A percentile compares a stretch with the other conserved stretches of the same genome.
Conservation (phyloP, 73 alveolate species). For the Paramecium sexaurelia region DNA sequence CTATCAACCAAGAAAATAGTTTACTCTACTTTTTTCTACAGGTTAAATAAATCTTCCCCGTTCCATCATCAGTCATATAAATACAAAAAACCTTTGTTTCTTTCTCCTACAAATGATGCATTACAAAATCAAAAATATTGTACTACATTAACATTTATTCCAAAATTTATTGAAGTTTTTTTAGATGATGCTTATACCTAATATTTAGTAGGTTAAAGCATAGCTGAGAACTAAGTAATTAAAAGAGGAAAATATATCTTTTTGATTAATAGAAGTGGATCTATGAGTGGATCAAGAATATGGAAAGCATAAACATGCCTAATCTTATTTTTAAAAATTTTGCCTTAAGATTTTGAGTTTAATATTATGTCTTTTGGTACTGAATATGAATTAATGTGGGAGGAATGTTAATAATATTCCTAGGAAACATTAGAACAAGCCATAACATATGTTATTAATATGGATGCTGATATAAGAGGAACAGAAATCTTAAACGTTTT, state of each 20-base stretch:
- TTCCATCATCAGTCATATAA: neutral
- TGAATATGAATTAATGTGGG: neutral
- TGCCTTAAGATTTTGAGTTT: slow-evolving; percentile 78
- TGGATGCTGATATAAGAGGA: slow-evolving; percentile 87
- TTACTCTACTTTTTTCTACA: neutral
- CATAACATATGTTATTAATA: slow-evolving; percentile 10
- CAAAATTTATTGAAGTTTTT: neutral
- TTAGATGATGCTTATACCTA: neutral
- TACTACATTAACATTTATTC: slow-evolving; percentile 45
- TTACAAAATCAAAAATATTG: neutral
- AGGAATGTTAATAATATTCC: slow-evolving; percentile 71
- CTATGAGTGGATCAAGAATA: slow-evolving; percentile 85
- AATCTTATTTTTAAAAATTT: slow-evolving; percentile 74
- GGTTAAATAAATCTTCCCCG: neutral
- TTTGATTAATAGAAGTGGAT: slow-evolving; percentile 86
- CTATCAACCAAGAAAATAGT: neutral
- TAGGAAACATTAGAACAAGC: slow-evolving; percentile 69
- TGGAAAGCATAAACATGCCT: slow-evolving; percentile 79
- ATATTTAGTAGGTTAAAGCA: neutral
- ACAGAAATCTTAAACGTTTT: slow-evolving; percentile 89
- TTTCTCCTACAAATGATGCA: neutral
- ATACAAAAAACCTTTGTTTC: neutral
- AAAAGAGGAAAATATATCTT: slow-evolving; percentile 72
- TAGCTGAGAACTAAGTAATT: neutral
- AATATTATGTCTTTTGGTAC: slow-evolving; percentile 78